Evolutionary conservation across 2,329 filamentous ascomycete genomes (phyloP), one percentile per base, ranked within the genome.

Genomic region (Furcasterigmium sp.): DNA sequence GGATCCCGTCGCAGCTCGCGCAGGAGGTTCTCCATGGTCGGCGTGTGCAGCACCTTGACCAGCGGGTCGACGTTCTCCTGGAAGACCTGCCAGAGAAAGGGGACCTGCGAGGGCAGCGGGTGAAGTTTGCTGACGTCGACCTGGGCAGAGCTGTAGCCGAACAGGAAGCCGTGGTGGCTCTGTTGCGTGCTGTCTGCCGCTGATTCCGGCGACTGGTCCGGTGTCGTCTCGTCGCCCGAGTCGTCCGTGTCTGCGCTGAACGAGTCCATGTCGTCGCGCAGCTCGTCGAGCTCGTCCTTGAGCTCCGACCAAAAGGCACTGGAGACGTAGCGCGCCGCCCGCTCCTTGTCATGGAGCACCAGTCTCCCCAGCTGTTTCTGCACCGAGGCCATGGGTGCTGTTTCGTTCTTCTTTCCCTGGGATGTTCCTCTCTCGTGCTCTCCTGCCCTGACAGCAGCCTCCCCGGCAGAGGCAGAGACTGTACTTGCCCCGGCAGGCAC

Each of bases 261-360:
- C 8, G 43, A 39, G 29, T 67, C 58, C 4, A 68, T 68, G 34
- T 69, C 67, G 39, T 60, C 60, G 7, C 69, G 68, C 11, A 75
- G 57, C 41, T 68, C 59, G 45, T 69, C 62, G 25, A 71, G 57
- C 67, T 70, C 85, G 42, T 88, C 85, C 46, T 82, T 86, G 41
- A 91, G 70, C 48, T 78, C 86, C 17, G 84, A 79, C 84, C 84
- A 89, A 55, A 90, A 87, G 7, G 78, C 83, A 58, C 80, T 87
- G 64, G 84, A 87, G 51, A 91, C 79, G 57, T 90, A 91, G 57
- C 84, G 71, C 43, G 79, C 82, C 39, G 78, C 84, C 46, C 78
- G 79, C 30, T 82, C 82, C 43, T 73, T 72, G 46, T 89, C 83
- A 48, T 84, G 83, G 28, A 89, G 65, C 1, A 90, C 82, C 41